Conservation (phyloP, 177 flowering plant species). For the Vitis hybrid region DNA sequence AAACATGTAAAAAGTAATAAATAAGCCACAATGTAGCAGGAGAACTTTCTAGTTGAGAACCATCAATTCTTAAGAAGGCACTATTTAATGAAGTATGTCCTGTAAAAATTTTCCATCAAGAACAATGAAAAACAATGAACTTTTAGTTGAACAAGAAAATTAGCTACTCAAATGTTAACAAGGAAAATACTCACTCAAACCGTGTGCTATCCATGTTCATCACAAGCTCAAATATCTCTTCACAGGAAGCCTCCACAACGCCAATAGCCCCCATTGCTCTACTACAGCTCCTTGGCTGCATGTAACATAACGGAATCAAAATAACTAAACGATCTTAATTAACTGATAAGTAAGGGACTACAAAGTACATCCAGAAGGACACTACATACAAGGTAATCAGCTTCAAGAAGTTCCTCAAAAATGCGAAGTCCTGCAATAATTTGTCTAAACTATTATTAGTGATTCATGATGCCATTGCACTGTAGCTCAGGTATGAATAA, state of each 20-base stretch:
- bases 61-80: no score
- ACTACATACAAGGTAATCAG: conserved; percentile 81
- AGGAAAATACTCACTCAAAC: conserved; percentile 73
- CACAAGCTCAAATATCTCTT: conserved; percentile 96
- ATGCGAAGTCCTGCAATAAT: conserved; percentile 88
- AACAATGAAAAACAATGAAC: no score
- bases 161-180: no score
- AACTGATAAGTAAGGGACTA: background rate
- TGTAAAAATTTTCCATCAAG: no score
- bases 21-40: no score
- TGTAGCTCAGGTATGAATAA: background rate
- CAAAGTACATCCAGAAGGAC: background rate
- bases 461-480: background rate
- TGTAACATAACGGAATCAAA: background rate
- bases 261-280: conserved; percentile 99
- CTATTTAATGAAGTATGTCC: no score
- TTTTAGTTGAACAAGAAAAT: no score
- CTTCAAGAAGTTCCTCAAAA: conserved; percentile 97
- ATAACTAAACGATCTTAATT: no score
- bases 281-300: conserved; percentile 97
- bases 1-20: background rate
- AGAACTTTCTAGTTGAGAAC: no score
- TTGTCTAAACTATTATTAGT: conserved; percentile 5
- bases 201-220: conserved; percentile 99
- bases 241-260: conserved; percentile 96